Conservation (phyloP, 768 basidiomycete genomes). For the Vararia minispora region DNA sequence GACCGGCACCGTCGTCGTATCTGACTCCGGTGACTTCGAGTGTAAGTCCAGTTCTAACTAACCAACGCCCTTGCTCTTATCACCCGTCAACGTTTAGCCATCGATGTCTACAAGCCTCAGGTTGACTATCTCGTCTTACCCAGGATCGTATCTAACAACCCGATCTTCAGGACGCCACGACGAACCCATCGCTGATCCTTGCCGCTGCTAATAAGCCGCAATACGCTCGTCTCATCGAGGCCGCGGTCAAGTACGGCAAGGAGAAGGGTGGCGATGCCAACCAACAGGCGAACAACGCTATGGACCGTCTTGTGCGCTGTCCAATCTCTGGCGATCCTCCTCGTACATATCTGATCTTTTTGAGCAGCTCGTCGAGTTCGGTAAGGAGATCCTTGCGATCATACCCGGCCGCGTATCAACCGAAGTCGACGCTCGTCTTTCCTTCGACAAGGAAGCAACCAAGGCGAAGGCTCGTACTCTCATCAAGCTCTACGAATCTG, state of each 20-base stretch:
- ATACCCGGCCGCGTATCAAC: constrained; percentile 99
- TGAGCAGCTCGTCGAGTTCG: constrained; percentile 88
- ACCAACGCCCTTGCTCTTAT: constrained; percentile 4
- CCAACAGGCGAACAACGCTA: constrained; percentile 62
- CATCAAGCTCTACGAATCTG: constrained; percentile 88
- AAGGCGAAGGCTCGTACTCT: constrained; percentile 86
- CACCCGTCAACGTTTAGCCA: constrained; percentile 39
- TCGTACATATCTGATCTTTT: constrained; percentile 4
- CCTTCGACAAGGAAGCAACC: constrained; percentile 89
- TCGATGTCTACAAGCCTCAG: constrained; percentile 95
- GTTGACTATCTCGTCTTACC: constrained; percentile 23
- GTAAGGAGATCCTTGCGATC: constrained; percentile 87
- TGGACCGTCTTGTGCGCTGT: constrained; percentile 75
- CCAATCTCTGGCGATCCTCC: neutral
- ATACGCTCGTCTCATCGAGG: constrained; percentile 75
- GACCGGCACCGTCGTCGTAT: constrained; percentile 92
- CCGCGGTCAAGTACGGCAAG: constrained; percentile 66
- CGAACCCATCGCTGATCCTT: constrained; percentile 92
- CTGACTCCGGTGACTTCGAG: constrained; percentile 96
- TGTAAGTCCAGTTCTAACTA: constrained; percentile 31
- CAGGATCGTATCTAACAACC: constrained; percentile 1
- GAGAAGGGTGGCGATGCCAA: constrained; percentile 72
- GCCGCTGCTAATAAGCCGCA: constrained; percentile 83
- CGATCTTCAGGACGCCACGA: constrained; percentile 76
- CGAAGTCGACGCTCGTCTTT: constrained; percentile 96